Base-by-base conservation (phyloP, 768 basidiomycete genomes). In the Strobilomyces confusus region DNA sequence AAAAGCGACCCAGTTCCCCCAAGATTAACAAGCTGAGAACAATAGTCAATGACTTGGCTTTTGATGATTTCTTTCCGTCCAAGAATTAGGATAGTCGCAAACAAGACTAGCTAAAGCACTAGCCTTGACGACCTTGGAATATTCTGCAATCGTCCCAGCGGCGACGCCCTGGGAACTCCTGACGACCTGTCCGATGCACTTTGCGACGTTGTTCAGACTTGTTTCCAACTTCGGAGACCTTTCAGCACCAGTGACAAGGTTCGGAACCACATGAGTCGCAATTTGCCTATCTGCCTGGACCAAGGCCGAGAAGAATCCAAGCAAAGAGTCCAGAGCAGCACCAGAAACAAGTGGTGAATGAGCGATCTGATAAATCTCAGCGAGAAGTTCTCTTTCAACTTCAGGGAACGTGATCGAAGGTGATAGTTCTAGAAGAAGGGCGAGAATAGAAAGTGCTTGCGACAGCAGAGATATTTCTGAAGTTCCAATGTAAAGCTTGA, bases 1-100 rank as follows among this genome's bases (percentile, higher is more conserved):
- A 85, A 63, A 85, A 86, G 32, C 95, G 86, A 30, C 95, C 97
- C 37, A 98, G 79, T 69, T 98, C 97, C 44, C 97, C 97, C 46
- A 98, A 77, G 37, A 92, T 87, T 14, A 97, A 75, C 50, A 98
- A 76, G 59, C 92, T 89, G 22, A 99, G 79, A 30, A 92, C 85
- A 8, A 92, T 78, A 37, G 85, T 75, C 1, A 82, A 76, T 17
- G 87, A 71, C 58, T 82, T 82, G 8, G 85, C 80, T 66, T 86
- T 87, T 9, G 84, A 80, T 0, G 72, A 66, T 45, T 75, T 75
- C 77, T 81, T 57, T 43, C 46, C 22, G 19, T 40, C 26, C 19
- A 32, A 48, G 34, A 37, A 54, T 63, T 56, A 34, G 9, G 14
- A 49, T 13, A 22, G 5, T 22, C 1, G 19, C 33, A 47, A 45